Evolutionary conservation across 106 monocot genomes (phyloP), one percentile per base, ranked within the genome.

Genomic region (Chionographis japonica): DNA sequence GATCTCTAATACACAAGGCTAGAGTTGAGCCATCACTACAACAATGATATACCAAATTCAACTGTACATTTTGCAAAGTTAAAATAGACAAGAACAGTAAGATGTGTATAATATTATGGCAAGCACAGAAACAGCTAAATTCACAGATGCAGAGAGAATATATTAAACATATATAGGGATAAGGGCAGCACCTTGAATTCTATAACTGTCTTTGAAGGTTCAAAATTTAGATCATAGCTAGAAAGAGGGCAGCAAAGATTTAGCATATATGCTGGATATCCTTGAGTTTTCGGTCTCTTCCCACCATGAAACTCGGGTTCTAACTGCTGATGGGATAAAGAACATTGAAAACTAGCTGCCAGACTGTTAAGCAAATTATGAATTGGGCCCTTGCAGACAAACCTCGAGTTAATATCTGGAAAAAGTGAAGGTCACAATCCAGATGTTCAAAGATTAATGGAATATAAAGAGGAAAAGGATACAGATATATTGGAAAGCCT

Each of bases 401-500:
- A 85, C 72, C 92, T 86, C 39, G 90, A 89, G 72, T 98, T 98
- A 65, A 98, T 90, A 74, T 92, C 97, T 97, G 61, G 27, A 72
- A 72, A 65, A 55, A 52, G 79, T 93, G 14, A 84, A 93, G 84
- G 84, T 58, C 50, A 68, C 50, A 84, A 72, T 65, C 18, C 43
- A 40, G 17, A 37, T 38, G n/a, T 11, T 56, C 58, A 27, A 43
- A 68, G 27, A 64, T 50, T 63, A 4, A 20, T 55, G 52, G 38
- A 6, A 53, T 27, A 15, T 52, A 60, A 39, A 36, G 16, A 39
- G 37, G 39, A 74, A 70, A 70, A 92, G 97, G 97, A 97, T 97
- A 97, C 97, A 98, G 15, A 98, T 37, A 67, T 83, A 90, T 59
- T 98, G 97, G 65, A 98, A 77, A 74, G 72, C 87, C 97, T 98